Conservation (phyloP, 768 basidiomycete genomes). For the Hygrocybe punicea region DNA sequence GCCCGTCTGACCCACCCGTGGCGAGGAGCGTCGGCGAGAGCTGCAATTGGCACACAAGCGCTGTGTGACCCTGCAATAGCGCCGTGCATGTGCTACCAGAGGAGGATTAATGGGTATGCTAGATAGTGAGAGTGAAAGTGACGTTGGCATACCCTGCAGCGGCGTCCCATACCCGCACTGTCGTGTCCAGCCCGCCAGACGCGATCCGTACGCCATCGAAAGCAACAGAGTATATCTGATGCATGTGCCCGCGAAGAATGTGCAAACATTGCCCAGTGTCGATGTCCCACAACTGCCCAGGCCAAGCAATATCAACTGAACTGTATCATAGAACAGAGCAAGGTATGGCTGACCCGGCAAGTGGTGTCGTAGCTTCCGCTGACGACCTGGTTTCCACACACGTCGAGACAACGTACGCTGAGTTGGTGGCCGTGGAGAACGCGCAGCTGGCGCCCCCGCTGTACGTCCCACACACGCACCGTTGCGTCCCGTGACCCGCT, state of each 20-base stretch:
- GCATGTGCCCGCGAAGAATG: conserved; percentile 76
- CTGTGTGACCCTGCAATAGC: conserved; percentile 85
- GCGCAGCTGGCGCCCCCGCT: conserved; percentile 63
- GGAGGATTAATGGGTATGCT: conserved; percentile 1
- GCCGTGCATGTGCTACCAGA: conserved; percentile 68
- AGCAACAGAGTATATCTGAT: conserved; percentile 88
- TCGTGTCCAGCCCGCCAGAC: conserved; percentile 91
- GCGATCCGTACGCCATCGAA: conserved; percentile 82
- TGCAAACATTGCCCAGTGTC: conserved; percentile 87
- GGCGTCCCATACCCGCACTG: conserved; percentile 87
- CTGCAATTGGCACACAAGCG: conserved; percentile 88
- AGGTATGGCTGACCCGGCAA: conserved; percentile 56
- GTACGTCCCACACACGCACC: conserved; percentile 90
- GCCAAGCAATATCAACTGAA: not conserved
- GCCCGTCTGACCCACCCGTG: conserved; percentile 87
- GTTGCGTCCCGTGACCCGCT: conserved; percentile 87
- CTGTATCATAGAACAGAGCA: not conserved
- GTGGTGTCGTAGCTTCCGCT: conserved; percentile 93
- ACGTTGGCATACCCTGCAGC: conserved; percentile 67
- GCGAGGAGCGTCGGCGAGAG: conserved; percentile 65
- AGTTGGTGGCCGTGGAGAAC: conserved; percentile 72
- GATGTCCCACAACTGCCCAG: conserved; percentile 75
- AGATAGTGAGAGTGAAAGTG: not conserved
- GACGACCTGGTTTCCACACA: conserved; percentile 77
- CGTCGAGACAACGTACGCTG: conserved; percentile 86